Evolutionary conservation across 768 basidiomycete genomes (phyloP), one percentile per base, ranked within the genome.

Genomic region (Suillus fuscotomentosus): DNA sequence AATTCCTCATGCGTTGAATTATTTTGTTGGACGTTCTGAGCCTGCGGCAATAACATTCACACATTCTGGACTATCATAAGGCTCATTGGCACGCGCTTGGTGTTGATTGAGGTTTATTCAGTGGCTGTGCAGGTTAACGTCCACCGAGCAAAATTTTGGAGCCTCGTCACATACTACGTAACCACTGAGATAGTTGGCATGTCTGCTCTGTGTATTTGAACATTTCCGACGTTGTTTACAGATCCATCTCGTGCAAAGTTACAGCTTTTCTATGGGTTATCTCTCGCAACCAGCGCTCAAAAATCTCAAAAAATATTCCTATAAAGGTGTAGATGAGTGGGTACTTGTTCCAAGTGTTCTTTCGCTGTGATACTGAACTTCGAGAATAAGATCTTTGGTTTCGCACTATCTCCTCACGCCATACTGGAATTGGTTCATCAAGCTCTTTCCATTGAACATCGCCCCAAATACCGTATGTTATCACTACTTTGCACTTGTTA

Each of bases 391-490:
- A 74, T 96, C 94, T 10, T 68, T 92, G 39, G 70, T 91, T 2
- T 93, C 93, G 45, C 82, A 85, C 71, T 89, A 90, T 75, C 78
- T 95, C 27, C 80, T 98, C 61, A 85, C 87, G 51, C 92, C 91
- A 3, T 97, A 90, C 77, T 97, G 95, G 95, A 92, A 82, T 41
- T 92, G 91, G 91, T 86, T 97, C 66, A 91, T 97, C 62, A 94
- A 86, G 5, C 81, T 95, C 31, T 96, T 92, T 87, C 95, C 95
- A 2, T 80, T 83, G 53, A 88, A 81, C 53, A 81, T 98, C 7
- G 95, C 95, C 0, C 95, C 95, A 2, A 98, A 98, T 75, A 90
- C 90, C 13, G 95, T 96, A 70, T 63, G 89, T 80, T 34, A 17
- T 53, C 15, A 53, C 4, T 17, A 34, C 10, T 55, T 9, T 14